Evolutionary conservation across 2,329 filamentous ascomycete species (phyloP), one percentile per base, ranked within the genome.

Genomic region (Pseudogymnoascus sp.): DNA sequence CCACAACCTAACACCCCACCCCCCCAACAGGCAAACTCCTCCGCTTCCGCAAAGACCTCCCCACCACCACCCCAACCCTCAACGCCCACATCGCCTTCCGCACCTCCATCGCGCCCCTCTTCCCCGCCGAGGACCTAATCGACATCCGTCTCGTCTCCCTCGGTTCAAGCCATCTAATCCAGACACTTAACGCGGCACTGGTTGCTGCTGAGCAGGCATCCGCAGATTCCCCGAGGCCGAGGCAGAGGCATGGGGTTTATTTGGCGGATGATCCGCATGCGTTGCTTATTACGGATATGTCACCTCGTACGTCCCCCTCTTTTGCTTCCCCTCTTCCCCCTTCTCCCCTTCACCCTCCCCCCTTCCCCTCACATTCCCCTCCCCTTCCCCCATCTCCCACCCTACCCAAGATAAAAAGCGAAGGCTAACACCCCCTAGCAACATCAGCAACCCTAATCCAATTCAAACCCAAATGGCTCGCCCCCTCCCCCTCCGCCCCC

Each of bases 391-490:
- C n/a, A n/a, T n/a, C n/a, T n/a, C n/a, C n/a, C n/a, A 3, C 31
- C 8, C 13, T 11, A 13, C 34, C 34, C 13, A 14, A 14, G 14
- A 14, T 36, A 4, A 39, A n/a, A 1, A n/a, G 13, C 3, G 1
- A 16, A 16, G 5, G 5, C 41, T 21, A 45, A 45, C 41, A 21
- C 41, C 21, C 31, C 23, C 51, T 39, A 25, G 72, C 60, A 74
- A 60, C 51, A 66, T 43, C 74, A 45, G 10, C 78, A 61, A 69
- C 75, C 5, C 73, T 89, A 34, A 77, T 90, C 64, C 89, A 93
- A 73, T 89, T 93, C 76, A 95, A 95, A 73, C 90, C 90, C 13
- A 95, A 95, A 76, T 95, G 90, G 90, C 82, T 95, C 25, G 77
- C 81, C 7, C 90, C 92, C 73, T 93, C 90, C 1, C 89, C 87